Percentiles rank a stretch among this genome's conserved stretches.
Evolutionary conservation across 2,329 filamentous ascomycete species (phyloP).

Genomic region (Colletotrichum gigasporum): DNA sequence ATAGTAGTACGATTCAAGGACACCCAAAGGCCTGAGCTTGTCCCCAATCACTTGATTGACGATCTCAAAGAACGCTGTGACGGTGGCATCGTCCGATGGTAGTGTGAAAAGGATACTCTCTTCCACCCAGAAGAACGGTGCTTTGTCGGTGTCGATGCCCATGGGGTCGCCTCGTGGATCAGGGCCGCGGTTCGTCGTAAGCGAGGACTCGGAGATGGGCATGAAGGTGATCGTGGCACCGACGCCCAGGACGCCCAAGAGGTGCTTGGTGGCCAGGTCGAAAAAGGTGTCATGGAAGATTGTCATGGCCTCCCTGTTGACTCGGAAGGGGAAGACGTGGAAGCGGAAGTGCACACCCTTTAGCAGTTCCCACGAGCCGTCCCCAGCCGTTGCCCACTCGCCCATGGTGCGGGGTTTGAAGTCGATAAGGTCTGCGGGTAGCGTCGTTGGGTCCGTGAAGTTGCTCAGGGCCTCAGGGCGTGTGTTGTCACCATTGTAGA

Average conservation of each 20-base stretch:
- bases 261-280: neutral
- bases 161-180: neutral
- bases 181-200: neutral
- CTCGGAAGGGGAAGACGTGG: neutral
- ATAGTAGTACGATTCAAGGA: neutral
- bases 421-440: neutral
- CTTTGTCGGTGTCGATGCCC: neutral
- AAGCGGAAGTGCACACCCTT: neutral
- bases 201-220: neutral
- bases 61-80: neutral
- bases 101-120: neutral
- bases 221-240: neutral
- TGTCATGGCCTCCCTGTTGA: neutral
- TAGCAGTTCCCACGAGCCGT: neutral
- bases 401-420: neutral
- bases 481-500: conserved; percentile 6
- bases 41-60: neutral
- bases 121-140: neutral
- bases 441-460: neutral
- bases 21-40: neutral
- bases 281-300: conserved; percentile 4
- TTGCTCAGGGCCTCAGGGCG: neutral
- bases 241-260: neutral
- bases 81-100: neutral
- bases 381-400: neutral